These are phyloP conservation scores for Aaosphaeria arxii DNA, from an alignment of 2,329 filamentous ascomycete species.

Conservation along the genomic window DNA sequence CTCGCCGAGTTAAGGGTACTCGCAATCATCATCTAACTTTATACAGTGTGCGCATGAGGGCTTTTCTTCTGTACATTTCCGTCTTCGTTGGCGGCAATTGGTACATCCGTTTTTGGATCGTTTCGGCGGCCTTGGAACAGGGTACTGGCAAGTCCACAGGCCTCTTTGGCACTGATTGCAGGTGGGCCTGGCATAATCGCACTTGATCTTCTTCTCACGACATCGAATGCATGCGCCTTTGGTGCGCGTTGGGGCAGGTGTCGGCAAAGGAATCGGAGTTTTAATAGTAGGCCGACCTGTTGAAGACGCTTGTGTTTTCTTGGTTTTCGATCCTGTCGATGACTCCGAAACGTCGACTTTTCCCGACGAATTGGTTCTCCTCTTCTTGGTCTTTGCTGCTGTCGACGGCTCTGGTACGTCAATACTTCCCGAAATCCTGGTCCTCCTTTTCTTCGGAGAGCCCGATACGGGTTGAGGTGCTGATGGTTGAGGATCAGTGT, in stretches of 20 bases:
- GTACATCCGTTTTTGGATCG: slow-evolving; percentile 29
- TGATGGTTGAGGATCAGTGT: too few relatives aligned
- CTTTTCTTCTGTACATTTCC: slow-evolving; percentile 30
- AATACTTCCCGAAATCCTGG: not conserved
- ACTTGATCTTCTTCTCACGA: slow-evolving; percentile 29
- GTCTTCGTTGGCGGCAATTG: slow-evolving; percentile 25
- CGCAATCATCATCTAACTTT: slow-evolving; percentile 12
- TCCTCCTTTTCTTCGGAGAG: too few relatives aligned
- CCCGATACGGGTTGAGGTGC: too few relatives aligned
- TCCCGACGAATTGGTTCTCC: not conserved
- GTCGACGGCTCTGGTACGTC: slow-evolving; percentile 1
- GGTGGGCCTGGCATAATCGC: slow-evolving; percentile 24
- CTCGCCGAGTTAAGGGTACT: not conserved
- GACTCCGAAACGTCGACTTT: not conserved
- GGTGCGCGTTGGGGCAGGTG: slow-evolving; percentile 6
- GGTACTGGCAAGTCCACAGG: slow-evolving; percentile 29
- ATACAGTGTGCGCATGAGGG: slow-evolving; percentile 28
- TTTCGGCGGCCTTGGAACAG: slow-evolving; percentile 11
- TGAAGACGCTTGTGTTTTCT: too few relatives aligned
- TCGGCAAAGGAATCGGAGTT: not conserved
- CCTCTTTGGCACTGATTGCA: slow-evolving; percentile 29
- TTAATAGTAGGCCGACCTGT: not conserved
- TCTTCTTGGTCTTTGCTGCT: slow-evolving; percentile 15
- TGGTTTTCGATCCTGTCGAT: too few relatives aligned
- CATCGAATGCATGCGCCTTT: slow-evolving; percentile 16